Percentiles rank a stretch among this genome's conserved stretches.
phyloP scores from a whole-genome alignment of 495 filamentous ascomycete species.

The Penicillium canescens region DNA sequence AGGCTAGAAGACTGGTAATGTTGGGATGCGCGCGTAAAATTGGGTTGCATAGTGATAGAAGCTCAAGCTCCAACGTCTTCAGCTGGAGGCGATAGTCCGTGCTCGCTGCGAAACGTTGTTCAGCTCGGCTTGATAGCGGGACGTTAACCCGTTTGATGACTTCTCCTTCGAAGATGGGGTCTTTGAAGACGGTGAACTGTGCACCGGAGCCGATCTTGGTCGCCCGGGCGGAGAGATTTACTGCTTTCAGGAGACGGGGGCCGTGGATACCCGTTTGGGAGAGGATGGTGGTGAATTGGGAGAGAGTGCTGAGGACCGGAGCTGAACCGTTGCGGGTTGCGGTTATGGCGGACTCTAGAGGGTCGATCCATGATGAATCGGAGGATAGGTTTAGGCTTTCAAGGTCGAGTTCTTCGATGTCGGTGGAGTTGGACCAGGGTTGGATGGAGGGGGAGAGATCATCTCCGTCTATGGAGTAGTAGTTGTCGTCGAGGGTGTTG shows the following conservation, averaged over 20 bases:
- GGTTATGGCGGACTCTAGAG: conserved; percentile 15
- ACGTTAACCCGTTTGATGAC: conserved; percentile 21
- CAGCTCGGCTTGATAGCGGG: conserved; percentile 5
- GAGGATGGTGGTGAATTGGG: conserved; percentile 23
- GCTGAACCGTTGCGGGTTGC: conserved; percentile 21
- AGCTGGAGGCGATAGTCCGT: conserved; percentile 10
- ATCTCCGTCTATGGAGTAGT: conserved; percentile 1
- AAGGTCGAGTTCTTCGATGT: conserved; percentile 7
- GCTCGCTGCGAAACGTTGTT: conserved; percentile 8
- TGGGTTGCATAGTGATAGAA: conserved; percentile 14
- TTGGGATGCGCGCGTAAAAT: conserved; percentile 13
- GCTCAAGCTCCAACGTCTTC: conserved; percentile 5
- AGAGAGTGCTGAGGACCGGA: conserved; percentile 18
- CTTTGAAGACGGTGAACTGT: conserved; percentile 22
- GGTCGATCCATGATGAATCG: conserved; percentile 11
- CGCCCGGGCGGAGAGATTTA: conserved; percentile 11
- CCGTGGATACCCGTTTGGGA: conserved; percentile 23
- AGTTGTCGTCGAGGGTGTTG: conserved; percentile 6
- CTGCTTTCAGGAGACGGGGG: conserved; percentile 15
- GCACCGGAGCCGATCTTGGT: conserved; percentile 16
- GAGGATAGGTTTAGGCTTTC: conserved; percentile 8
- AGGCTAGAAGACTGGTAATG: conserved; percentile 21
- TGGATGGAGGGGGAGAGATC: background rate
- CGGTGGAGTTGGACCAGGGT: conserved; percentile 2
- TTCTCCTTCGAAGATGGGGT: conserved; percentile 16